Evolutionary conservation across 441 rosid genomes (phyloP).

Genomic region (Hura crepitans): DNA sequence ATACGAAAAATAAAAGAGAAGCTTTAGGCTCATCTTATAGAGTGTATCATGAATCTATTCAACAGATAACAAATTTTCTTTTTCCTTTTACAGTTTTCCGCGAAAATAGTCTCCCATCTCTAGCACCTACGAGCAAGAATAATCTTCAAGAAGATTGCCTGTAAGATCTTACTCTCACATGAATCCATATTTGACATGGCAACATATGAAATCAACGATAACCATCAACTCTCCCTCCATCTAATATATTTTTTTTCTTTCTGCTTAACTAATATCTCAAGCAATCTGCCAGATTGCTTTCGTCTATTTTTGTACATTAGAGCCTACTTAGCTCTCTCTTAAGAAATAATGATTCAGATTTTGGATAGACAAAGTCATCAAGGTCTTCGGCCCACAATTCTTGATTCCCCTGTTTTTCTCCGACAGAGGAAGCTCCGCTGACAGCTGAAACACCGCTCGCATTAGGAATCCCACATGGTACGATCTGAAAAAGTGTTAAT

Average conservation of each 20-base stretch:
- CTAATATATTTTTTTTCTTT: too few species aligned
- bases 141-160: neutral
- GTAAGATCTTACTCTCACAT: neutral
- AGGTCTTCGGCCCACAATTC: conserved; percentile 20
- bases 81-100: conserved; percentile 1
- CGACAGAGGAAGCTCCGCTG: conserved; percentile 20
- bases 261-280: too few species aligned
- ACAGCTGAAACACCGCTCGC: conserved; percentile 16
- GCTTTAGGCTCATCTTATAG: too few species aligned
- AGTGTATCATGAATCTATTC: too few species aligned
- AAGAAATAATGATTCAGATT: conserved; percentile 20
- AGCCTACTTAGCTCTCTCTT: conserved; percentile 23
- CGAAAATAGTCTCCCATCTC: neutral
- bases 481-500: conserved; percentile 8
- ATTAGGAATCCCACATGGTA: conserved; percentile 13
- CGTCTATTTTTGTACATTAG: neutral
- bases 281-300: too few species aligned
- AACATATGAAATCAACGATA: neutral
- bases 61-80: neutral
- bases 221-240: too few species aligned
- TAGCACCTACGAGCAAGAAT: neutral
- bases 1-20: conserved; percentile 1
- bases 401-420: conserved; percentile 13
- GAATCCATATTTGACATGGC: conserved; percentile 13
- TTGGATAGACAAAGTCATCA: conserved; percentile 9